These are phyloP conservation scores for Curvularia sp. DNA, from an alignment of 2,329 filamentous ascomycete species.

Conservation along the genomic window DNA sequence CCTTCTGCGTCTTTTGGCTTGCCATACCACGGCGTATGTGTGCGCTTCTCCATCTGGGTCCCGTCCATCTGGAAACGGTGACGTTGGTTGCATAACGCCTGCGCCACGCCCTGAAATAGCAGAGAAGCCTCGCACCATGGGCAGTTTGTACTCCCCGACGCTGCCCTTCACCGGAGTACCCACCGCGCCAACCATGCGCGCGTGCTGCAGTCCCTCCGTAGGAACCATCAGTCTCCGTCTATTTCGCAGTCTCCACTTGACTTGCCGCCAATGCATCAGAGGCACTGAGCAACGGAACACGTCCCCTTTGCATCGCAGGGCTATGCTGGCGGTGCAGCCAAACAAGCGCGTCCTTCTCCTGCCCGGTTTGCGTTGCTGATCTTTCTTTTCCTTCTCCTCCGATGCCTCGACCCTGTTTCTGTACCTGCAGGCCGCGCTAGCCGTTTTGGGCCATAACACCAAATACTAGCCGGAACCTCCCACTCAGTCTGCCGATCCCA, in stretches of 20 bases:
- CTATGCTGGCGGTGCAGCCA: not conserved
- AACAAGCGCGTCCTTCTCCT: not conserved
- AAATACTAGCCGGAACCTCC: slow-evolving; percentile 3
- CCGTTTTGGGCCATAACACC: not conserved
- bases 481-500: slow-evolving; percentile 6
- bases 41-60: not conserved
- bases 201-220: slow-evolving; percentile 9
- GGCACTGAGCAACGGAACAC: not conserved
- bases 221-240: slow-evolving; percentile 6
- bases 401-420: slow-evolving; percentile 10
- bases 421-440: slow-evolving; percentile 20
- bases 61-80: slow-evolving; percentile 5
- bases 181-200: slow-evolving; percentile 20
- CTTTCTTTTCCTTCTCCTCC: not conserved
- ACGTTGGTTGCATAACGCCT: slow-evolving; percentile 10
- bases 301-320: slow-evolving; percentile 1
- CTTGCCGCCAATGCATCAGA: slow-evolving; percentile 3
- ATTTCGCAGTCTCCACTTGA: slow-evolving; percentile 5
- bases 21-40: not conserved
- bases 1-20: slow-evolving; percentile 1
- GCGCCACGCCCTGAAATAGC: slow-evolving; percentile 8
- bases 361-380: not conserved
- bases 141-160: slow-evolving; percentile 10
- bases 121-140: slow-evolving; percentile 1
- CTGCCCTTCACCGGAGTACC: slow-evolving; percentile 16